Conservation (phyloP, 2,329 filamentous ascomycete species). For the Colletotrichum sp. region DNA sequence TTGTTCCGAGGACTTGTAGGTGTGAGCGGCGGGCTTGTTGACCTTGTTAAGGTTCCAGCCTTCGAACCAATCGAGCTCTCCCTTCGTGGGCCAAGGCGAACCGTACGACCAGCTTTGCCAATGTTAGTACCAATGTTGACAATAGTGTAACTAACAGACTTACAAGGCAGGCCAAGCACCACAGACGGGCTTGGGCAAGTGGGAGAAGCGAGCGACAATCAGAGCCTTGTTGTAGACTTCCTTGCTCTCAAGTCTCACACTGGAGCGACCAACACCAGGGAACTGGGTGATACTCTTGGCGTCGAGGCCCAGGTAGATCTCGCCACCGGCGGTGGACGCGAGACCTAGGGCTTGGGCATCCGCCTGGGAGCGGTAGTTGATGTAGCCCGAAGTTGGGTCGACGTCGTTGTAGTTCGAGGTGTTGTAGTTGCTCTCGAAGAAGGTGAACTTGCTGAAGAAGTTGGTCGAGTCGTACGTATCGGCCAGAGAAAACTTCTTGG, state of each 20-base stretch:
- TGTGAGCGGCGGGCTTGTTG: slow-evolving; percentile 67
- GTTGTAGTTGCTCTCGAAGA: slow-evolving; percentile 33
- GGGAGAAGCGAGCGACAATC: slow-evolving; percentile 71
- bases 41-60: slow-evolving; percentile 59
- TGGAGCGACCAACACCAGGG: slow-evolving; percentile 47
- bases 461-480: slow-evolving; percentile 46
- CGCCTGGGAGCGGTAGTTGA: slow-evolving; percentile 52
- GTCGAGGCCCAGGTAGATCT: slow-evolving; percentile 46
- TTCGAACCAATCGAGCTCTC: slow-evolving; percentile 74
- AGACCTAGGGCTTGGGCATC: slow-evolving; percentile 41
- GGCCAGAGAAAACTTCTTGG: slow-evolving; percentile 39
- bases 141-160: slow-evolving; percentile 21
- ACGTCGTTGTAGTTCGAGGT: slow-evolving; percentile 24
- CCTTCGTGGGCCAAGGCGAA: slow-evolving; percentile 61
- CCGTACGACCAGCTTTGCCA: slow-evolving; percentile 52
- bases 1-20: slow-evolving; percentile 36
- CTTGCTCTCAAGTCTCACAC: slow-evolving; percentile 70
- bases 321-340: slow-evolving; percentile 31
- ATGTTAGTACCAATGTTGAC: neutral
- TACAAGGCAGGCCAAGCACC: slow-evolving; percentile 77
- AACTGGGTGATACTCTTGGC: slow-evolving; percentile 24
- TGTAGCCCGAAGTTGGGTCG: slow-evolving; percentile 71
- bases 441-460: slow-evolving; percentile 54
- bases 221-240: slow-evolving; percentile 68
- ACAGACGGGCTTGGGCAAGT: slow-evolving; percentile 70